phyloP scores from a whole-genome alignment of 768 basidiomycete genomes.

The Termitomyces sp. region DNA sequence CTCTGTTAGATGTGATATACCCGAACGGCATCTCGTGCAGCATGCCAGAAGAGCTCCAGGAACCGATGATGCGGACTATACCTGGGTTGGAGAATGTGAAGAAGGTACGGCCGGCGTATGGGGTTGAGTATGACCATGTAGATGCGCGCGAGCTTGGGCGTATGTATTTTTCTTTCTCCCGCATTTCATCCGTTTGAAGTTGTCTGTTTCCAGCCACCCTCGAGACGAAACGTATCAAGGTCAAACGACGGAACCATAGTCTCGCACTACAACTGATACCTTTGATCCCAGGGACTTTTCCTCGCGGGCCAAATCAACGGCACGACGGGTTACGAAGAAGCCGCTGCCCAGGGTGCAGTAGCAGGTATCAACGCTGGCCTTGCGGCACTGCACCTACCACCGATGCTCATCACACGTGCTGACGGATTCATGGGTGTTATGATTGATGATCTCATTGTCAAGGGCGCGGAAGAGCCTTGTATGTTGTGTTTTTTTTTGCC shows the following conservation, averaged over 20 bases:
- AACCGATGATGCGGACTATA: conserved; percentile 77
- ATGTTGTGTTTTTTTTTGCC: conserved; percentile 18
- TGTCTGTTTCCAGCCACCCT: conserved; percentile 52
- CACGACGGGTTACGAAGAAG: conserved; percentile 94
- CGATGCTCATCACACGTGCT: conserved; percentile 70
- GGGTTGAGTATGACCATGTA: conserved; percentile 89
- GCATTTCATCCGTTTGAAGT: background rate
- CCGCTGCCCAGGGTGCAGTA: conserved; percentile 83
- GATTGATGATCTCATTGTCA: conserved; percentile 86
- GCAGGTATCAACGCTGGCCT: conserved; percentile 89
- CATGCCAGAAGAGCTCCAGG: conserved; percentile 82
- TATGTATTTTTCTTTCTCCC: conserved; percentile 29
- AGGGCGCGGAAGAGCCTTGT: conserved; percentile 92
- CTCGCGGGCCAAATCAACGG: conserved; percentile 91
- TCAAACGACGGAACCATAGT: conserved; percentile 14
- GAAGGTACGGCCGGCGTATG: conserved; percentile 84
- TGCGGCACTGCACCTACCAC: conserved; percentile 45
- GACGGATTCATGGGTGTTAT: conserved; percentile 87
- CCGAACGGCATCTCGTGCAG: conserved; percentile 89
- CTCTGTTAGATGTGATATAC: conserved; percentile 67
- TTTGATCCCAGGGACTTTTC: conserved; percentile 57
- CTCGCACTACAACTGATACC: background rate
- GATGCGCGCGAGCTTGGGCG: conserved; percentile 78
- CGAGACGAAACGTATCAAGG: conserved; percentile 81
- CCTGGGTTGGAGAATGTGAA: conserved; percentile 81